Evolutionary conservation across 2,329 filamentous ascomycete species (phyloP), one percentile per base, ranked within the genome.

Genomic region (Paraphoma chrysanthemicola): DNA sequence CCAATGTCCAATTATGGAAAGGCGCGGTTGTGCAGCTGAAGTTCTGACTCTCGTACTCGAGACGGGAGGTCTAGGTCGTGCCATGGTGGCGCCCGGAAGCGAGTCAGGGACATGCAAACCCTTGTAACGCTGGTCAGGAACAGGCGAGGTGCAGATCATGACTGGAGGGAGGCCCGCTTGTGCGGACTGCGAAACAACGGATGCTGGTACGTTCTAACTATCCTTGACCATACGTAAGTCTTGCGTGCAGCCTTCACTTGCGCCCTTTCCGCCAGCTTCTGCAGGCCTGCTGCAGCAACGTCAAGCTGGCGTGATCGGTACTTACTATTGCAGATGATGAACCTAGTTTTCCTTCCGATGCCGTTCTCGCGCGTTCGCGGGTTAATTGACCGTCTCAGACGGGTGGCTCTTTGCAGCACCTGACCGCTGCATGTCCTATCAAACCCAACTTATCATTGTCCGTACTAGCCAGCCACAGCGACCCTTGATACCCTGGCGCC

Each of bases 11-110:
- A 65, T 46, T 44, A 53, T 56, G 56, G 57, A 48, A 61, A 60
- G 56, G 57, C 56, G 58, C 56, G 67, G 69, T 66, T 57, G 60
- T 58, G 61, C 64, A 54, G 61, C 62, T 60, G 61, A 67, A 57
- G 59, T 57, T 50, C 51, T 54, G 55, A 58, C 29, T 51, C 44
- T 58, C 46, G 56, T 56, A 51, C 56, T 62, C 29, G 44, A 59
- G 60, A 53, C 56, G 56, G 55, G 23, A 36, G 51, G 56, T 56
- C 52, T 67, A 63, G 64, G 54, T 55, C 47, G 64, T 59, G 49
- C 50, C 45, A 33, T 61, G 48, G 57, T 66, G 65, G 67, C 61
- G 58, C 60, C 54, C 61, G 57, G 54, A 64, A 68, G 59, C 69
- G 68, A 72, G 68, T 68, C 68, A 72, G 66, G 66, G 62, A 57